Conservation (phyloP, 1,139 yeast genomes). For the Blastobotrys buckinghamii region DNA sequence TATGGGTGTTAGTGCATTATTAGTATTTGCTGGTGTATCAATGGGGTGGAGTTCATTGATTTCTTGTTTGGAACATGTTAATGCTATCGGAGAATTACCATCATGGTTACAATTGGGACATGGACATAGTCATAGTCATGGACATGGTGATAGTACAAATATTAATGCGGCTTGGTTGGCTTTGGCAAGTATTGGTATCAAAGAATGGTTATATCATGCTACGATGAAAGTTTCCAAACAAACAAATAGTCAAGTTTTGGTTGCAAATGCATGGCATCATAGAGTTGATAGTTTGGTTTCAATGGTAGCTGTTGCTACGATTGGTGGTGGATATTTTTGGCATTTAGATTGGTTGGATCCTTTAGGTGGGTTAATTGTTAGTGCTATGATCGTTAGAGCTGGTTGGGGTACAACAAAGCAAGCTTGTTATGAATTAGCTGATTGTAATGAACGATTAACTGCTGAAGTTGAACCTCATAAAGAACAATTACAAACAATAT, state of each 20-base stretch:
- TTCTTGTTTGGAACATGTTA: conserved; percentile 49
- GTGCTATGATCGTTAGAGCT: conserved; percentile 73
- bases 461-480: conserved; percentile 18
- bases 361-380: conserved; percentile 83
- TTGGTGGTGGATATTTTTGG: conserved; percentile 75
- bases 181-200: conserved; percentile 73
- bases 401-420: conserved; percentile 69
- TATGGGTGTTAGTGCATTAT: conserved; percentile 73
- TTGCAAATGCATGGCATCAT: conserved; percentile 99
- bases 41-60: conserved; percentile 85
- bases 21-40: conserved; percentile 80
- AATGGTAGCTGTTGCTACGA: conserved; percentile 81
- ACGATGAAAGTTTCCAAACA: conserved; percentile 73
- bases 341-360: conserved; percentile 83
- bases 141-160: conserved; percentile 49
- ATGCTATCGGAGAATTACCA: conserved; percentile 13
- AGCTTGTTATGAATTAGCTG: conserved; percentile 72
- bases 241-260: conserved; percentile 79
- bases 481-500: conserved; percentile 17
- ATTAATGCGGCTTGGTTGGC: conserved; percentile 97
- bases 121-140: conserved; percentile 39
- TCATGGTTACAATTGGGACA: conserved; percentile 36
- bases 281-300: conserved; percentile 94
- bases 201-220: conserved; percentile 79
- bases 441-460: conserved; percentile 34